Percentiles rank a stretch among this genome's conserved stretches.
These are phyloP conservation scores for Plasmodium fragile DNA, from an alignment of 169 alveolate genomes.

Conservation along the genomic window DNA sequence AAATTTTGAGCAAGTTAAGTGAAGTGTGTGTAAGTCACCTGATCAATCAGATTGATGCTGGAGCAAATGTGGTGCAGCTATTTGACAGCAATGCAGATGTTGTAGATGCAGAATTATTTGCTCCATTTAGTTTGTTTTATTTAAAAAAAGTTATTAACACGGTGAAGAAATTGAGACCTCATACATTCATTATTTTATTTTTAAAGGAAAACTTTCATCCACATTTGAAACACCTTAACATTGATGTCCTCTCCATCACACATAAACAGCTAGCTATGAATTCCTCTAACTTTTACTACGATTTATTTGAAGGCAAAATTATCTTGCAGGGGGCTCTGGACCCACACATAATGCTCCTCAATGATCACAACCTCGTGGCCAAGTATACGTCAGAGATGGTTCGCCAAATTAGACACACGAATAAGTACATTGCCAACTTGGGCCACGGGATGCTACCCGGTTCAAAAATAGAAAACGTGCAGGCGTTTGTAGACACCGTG, in stretches of 20 bases:
- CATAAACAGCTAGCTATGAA: constrained; percentile 30
- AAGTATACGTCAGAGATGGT: constrained; percentile 15
- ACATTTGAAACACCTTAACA: constrained; percentile 1
- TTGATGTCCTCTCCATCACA: constrained; percentile 52
- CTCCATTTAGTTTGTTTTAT: constrained; percentile 72
- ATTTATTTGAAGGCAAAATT: constrained; percentile 35
- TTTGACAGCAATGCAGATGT: constrained; percentile 77
- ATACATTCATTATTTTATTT: constrained; percentile 38
- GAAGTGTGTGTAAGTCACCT: constrained; percentile 80
- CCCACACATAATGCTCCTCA: constrained; percentile 44
- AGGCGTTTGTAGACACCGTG: constrained; percentile 32
- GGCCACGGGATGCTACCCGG: constrained; percentile 78
- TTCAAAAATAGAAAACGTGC: constrained; percentile 76
- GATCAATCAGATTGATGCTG: constrained; percentile 84
- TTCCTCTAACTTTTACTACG: background rate
- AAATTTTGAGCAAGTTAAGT: constrained; percentile 78
- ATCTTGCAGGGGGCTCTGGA: constrained; percentile 70
- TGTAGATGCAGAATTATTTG: constrained; percentile 65
- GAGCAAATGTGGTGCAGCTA: constrained; percentile 87
- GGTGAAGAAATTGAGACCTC: constrained; percentile 31
- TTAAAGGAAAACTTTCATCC: constrained; percentile 42
- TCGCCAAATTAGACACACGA: background rate
- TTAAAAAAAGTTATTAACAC: constrained; percentile 34
- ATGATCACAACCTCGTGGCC: constrained; percentile 1
- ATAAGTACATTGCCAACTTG: constrained; percentile 59